Evolutionary conservation across 164 flowering plant genomes (phyloP).

Genomic region (Aristolochia contorta): DNA sequence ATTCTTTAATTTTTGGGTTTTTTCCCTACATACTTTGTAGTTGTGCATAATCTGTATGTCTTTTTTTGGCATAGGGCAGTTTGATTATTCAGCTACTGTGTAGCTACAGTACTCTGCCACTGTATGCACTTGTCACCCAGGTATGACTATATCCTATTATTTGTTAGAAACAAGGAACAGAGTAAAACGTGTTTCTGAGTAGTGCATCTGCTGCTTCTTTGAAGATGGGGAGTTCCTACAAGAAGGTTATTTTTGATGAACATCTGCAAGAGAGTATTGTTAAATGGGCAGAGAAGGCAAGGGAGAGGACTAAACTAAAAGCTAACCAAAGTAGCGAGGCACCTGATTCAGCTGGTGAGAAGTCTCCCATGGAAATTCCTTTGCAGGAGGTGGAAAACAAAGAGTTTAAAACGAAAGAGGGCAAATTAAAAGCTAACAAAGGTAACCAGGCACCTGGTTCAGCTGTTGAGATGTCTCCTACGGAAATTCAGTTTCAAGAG

Average conservation of each 20-base stretch:
- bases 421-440: constrained; percentile 12
- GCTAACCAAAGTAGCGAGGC: constrained; percentile 9
- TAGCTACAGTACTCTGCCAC: constrained; percentile 33
- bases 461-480: constrained; percentile 13
- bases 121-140: constrained; percentile 63
- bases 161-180: background rate
- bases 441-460: constrained; percentile 10
- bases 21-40: background rate
- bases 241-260: constrained; percentile 41
- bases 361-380: constrained; percentile 17
- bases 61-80: constrained; percentile 23
- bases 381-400: constrained; percentile 11
- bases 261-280: constrained; percentile 31
- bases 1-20: background rate
- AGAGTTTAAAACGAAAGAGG: constrained; percentile 5
- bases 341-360: constrained; percentile 12
- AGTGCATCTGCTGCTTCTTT: constrained; percentile 1
- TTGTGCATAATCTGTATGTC: too few relatives aligned
- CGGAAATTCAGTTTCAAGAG: constrained; percentile 19
- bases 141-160: constrained; percentile 12
- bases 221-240: constrained; percentile 61
- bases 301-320: constrained; percentile 21
- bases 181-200: background rate
- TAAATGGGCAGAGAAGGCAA: constrained; percentile 46
- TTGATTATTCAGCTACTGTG: constrained; percentile 26